These are phyloP conservation scores for Acmispon strigosus DNA, from an alignment of 306 rosid genomes.

Conservation along the genomic window DNA sequence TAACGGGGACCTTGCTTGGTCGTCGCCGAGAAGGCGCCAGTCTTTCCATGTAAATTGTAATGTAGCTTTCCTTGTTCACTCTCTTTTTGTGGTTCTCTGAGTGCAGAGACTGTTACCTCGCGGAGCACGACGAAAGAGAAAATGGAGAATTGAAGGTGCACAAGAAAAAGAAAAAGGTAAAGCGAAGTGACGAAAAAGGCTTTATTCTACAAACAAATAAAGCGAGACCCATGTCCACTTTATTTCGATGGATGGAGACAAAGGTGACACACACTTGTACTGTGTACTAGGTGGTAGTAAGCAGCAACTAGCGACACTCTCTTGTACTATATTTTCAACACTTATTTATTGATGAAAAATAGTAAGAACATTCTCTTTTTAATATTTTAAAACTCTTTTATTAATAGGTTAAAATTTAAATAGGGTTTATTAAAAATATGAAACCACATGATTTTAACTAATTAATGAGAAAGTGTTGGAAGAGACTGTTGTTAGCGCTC, in stretches of 20 bases:
- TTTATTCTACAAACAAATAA: constrained; percentile 13
- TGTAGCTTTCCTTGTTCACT: neutral
- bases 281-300: neutral
- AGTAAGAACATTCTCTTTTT: too few relatives aligned
- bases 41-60: constrained; percentile 55
- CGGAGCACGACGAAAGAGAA: constrained; percentile 25
- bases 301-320: too few relatives aligned
- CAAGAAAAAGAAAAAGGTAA: neutral
- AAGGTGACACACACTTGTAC: neutral
- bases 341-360: too few relatives aligned
- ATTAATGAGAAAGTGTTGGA: too few relatives aligned
- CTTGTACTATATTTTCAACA: too few relatives aligned
- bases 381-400: too few relatives aligned
- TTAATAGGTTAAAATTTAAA: too few relatives aligned
- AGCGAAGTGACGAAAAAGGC: constrained; percentile 31
- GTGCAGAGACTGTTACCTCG: constrained; percentile 29
- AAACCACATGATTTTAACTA: too few relatives aligned
- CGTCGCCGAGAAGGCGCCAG: constrained; percentile 53
- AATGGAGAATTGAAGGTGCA: neutral
- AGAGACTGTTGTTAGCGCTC: too few relatives aligned
- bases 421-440: too few relatives aligned
- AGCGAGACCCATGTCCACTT: neutral
- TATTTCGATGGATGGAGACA: neutral
- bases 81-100: constrained; percentile 2
- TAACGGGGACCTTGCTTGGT: constrained; percentile 33